Conservation (phyloP, 495 filamentous ascomycete genomes). For the Tuber calosporum region DNA sequence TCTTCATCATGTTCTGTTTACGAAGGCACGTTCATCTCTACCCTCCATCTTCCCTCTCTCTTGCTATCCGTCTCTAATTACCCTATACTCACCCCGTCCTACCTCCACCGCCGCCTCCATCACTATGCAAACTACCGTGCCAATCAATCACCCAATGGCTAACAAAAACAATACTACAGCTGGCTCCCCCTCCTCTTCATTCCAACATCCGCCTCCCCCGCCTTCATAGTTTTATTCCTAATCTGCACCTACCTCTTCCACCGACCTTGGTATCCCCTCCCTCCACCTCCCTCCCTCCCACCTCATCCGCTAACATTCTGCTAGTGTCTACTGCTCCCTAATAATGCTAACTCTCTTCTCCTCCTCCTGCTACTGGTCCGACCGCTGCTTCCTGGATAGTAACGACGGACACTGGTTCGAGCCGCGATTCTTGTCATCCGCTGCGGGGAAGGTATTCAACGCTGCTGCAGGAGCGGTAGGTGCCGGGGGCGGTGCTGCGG, state of each 20-base stretch:
- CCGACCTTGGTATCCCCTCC: constrained; percentile 55
- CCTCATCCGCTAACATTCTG: background rate
- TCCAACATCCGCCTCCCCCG: constrained; percentile 68
- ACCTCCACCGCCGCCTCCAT: constrained; percentile 8
- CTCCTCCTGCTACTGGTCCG: constrained; percentile 85
- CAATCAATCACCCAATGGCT: background rate
- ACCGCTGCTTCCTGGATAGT: constrained; percentile 81
- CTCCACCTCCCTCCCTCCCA: background rate
- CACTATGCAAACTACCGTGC: background rate
- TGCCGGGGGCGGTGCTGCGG: constrained; percentile 49
- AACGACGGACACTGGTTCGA: constrained; percentile 73
- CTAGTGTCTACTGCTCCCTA: constrained; percentile 71
- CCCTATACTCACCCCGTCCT: background rate
- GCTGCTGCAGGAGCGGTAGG: constrained; percentile 61
- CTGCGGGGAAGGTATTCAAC: constrained; percentile 52
- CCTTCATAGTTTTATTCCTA: constrained; percentile 86
- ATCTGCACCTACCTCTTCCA: constrained; percentile 83
- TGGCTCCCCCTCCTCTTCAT: constrained; percentile 70
- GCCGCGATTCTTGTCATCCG: constrained; percentile 48
- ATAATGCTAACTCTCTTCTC: constrained; percentile 82
- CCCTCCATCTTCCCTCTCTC: background rate
- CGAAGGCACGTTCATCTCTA: constrained; percentile 54
- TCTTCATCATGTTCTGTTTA: constrained; percentile 66
- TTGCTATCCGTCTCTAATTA: constrained; percentile 15
- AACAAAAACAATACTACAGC: constrained; percentile 42